Conservation (phyloP, 148 eudicot genomes). For the Rhododendron williamsianum region DNA sequence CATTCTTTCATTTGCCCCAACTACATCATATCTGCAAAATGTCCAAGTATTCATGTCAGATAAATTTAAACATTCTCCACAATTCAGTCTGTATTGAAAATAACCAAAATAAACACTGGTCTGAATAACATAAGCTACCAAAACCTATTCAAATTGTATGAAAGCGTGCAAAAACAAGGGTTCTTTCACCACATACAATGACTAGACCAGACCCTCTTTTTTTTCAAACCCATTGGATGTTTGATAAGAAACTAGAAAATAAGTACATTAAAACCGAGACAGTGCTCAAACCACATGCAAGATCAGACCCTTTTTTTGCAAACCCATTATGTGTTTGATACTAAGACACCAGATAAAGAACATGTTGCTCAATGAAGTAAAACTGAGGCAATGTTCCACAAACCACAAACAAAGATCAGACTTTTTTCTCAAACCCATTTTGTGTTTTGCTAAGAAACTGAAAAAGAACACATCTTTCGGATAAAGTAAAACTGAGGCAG, state of each 20-base stretch:
- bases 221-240: not conserved
- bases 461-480: not conserved
- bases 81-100: not conserved
- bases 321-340: not conserved
- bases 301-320: not conserved
- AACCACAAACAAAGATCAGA: not conserved
- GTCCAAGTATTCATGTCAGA: constrained; percentile 5
- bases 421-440: not conserved
- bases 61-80: not conserved
- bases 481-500: not conserved
- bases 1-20: constrained; percentile 25
- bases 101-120: not conserved
- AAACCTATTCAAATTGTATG: not conserved
- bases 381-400: not conserved
- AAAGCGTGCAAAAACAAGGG: not conserved
- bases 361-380: not conserved
- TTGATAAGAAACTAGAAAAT: not conserved
- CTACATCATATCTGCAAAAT: not conserved
- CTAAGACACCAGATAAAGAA: not conserved
- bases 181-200: not conserved
- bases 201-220: not conserved
- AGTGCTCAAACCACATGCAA: not conserved
- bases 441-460: not conserved
- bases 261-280: not conserved
- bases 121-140: not conserved